Evolutionary conservation across 768 basidiomycete species (phyloP).

Genomic region (Rhizopogon sp.): DNA sequence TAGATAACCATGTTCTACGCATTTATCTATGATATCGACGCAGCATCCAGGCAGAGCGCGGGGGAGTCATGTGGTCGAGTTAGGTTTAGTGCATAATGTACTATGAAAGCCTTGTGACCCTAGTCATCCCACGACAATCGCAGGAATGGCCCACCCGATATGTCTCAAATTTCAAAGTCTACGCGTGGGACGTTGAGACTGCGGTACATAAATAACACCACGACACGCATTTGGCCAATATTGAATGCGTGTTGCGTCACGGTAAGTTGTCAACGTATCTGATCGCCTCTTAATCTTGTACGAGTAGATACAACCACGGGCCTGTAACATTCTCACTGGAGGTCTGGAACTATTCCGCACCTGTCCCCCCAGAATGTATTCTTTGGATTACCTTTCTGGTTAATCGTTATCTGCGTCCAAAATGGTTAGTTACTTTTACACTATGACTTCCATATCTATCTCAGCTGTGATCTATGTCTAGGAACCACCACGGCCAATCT

Average conservation of each 20-base stretch:
- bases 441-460: background rate
- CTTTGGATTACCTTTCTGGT: slow-evolving; percentile 82
- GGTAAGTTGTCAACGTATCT: slow-evolving; percentile 36
- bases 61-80: slow-evolving; percentile 1
- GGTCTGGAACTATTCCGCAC: slow-evolving; percentile 81
- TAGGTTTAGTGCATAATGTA: background rate
- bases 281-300: background rate
- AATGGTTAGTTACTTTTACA: slow-evolving; percentile 48
- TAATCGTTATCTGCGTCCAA: slow-evolving; percentile 78
- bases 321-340: slow-evolving; percentile 68
- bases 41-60: background rate
- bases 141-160: background rate
- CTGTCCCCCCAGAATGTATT: slow-evolving; percentile 96
- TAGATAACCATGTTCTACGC: background rate
- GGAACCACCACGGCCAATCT: slow-evolving; percentile 56
- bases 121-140: background rate
- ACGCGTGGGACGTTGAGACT: slow-evolving; percentile 79
- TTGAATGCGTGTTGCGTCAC: background rate
- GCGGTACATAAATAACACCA: no score
- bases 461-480: slow-evolving; percentile 23
- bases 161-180: slow-evolving; percentile 44
- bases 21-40: slow-evolving; percentile 1
- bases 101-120: background rate
- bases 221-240: no score
- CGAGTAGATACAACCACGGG: slow-evolving; percentile 62